phyloP scores from a whole-genome alignment of 352 stramenopile species.

The Phytophthora sansomeana region DNA sequence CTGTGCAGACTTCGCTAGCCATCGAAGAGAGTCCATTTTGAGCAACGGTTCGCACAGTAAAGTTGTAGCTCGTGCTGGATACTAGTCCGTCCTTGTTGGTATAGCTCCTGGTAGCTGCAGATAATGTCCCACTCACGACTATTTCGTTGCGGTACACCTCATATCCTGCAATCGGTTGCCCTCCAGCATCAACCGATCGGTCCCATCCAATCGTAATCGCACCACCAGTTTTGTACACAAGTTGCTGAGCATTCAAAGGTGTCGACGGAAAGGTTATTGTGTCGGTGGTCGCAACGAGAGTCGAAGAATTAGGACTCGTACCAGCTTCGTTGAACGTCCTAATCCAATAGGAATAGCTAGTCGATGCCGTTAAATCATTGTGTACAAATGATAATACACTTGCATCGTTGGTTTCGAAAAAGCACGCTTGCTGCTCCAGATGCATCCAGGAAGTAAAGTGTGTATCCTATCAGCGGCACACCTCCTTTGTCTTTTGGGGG shows the following conservation, averaged over 20 bases:
- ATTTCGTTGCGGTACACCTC: constrained; percentile 62
- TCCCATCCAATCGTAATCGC: constrained; percentile 68
- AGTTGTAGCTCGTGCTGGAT: constrained; percentile 56
- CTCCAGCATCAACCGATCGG: constrained; percentile 59
- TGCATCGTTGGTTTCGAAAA: constrained; percentile 28
- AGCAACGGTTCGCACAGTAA: constrained; percentile 52
- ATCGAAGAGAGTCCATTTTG: constrained; percentile 48
- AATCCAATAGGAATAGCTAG: constrained; percentile 59
- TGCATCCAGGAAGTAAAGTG: constrained; percentile 32
- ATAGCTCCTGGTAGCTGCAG: constrained; percentile 31
- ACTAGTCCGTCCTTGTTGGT: constrained; percentile 45
- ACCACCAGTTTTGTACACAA: constrained; percentile 55
- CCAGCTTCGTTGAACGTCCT: constrained; percentile 48
- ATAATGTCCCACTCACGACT: constrained; percentile 32
- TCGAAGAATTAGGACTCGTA: constrained; percentile 41
- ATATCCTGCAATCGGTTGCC: constrained; percentile 53
- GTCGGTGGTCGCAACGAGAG: constrained; percentile 44
- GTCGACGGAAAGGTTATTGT: constrained; percentile 53
- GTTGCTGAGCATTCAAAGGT: constrained; percentile 52
- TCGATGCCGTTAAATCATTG: constrained; percentile 57
- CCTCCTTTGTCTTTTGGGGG: constrained; percentile 44
- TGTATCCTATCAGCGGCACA: constrained; percentile 39
- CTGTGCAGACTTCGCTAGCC: constrained; percentile 42
- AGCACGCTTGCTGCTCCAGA: constrained; percentile 25
- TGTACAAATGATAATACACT: constrained; percentile 45